Evolutionary conservation across 179 eudicot genomes (phyloP), one percentile per base, ranked within the genome.

Genomic region (Beta macrorhiza): DNA sequence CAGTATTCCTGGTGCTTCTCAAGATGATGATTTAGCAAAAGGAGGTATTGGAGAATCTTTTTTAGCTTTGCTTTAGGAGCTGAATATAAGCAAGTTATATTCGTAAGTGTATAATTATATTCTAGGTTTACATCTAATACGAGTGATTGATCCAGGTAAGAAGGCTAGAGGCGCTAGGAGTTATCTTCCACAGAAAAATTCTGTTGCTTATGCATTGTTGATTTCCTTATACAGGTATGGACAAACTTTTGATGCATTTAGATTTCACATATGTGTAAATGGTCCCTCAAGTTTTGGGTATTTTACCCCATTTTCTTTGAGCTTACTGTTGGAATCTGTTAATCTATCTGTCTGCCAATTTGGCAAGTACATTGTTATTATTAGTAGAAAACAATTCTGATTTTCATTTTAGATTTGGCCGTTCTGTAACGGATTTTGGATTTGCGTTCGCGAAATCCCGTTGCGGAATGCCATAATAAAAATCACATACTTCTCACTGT

Each of bases 181-280:
- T 12, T 96, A 96, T 83, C 73, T 92, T 73, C 99, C 99, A 11
- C 94, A 94, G 81, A 96, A 91, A 85, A 90, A 96, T 83, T 96
- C 99, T 25, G 97, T 85, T 58, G 93, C 99, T 65, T 96, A 94
- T 87, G 97, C 99, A 10, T 82, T 96, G 72, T 78, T 96, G 83
- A 82, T 96, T 79, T 81, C 98, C 72, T 91, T 96, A 68, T 88
- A 91, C 83, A 92, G 97, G 99, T 96, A 86, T 57, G 67, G 49
- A 2, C 37, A 37, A 9, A 58, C 14, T 57, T 81, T 76, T 29
- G 64, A 62, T 44, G 19, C 47, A 13, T 74, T 74, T n/a, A 71
- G 15, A 9, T 79, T 76, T 71, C 2, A 13, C 19, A 16, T 75
- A 44, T 72, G 13, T 12, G 16, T 17, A 83, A 44, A 61, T 68